phyloP scores from a whole-genome alignment of 2,329 filamentous ascomycete species.

The Colletotrichum godetiae region DNA sequence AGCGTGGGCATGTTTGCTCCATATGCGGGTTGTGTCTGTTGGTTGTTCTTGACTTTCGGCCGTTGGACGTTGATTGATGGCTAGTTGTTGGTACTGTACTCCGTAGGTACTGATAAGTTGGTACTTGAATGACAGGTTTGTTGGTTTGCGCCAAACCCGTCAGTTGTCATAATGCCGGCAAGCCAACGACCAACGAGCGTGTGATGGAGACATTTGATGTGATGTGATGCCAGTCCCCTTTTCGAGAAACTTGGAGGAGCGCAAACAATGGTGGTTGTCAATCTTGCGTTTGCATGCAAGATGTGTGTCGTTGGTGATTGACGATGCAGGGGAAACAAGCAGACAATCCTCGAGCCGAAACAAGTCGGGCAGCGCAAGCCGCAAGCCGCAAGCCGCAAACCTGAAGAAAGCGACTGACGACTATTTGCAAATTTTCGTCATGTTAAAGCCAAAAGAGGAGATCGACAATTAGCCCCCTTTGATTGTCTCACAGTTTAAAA shows the following conservation, averaged over 20 bases:
- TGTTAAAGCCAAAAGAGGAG: background rate
- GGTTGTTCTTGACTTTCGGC: background rate
- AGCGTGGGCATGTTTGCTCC: slow-evolving; percentile 4
- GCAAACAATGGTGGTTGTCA: background rate
- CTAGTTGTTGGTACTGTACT: background rate
- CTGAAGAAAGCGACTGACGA: no score
- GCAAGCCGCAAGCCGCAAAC: background rate
- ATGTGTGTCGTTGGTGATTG: background rate
- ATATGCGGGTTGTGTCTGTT: background rate
- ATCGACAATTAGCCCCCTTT: background rate
- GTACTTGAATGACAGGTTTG: background rate
- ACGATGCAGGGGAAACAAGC: background rate
- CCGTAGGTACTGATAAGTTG: background rate
- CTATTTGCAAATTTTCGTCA: no score
- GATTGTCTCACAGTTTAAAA: background rate
- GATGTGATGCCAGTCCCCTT: background rate
- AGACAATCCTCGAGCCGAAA: background rate
- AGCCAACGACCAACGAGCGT: background rate
- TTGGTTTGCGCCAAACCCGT: background rate
- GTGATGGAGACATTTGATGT: background rate
- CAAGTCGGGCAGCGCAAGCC: background rate
- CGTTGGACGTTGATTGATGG: background rate
- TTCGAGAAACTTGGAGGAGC: background rate
- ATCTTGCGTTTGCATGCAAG: background rate
- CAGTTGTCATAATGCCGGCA: background rate